phyloP scores from a whole-genome alignment of 441 rosid species.

The Manihot esculenta region DNA sequence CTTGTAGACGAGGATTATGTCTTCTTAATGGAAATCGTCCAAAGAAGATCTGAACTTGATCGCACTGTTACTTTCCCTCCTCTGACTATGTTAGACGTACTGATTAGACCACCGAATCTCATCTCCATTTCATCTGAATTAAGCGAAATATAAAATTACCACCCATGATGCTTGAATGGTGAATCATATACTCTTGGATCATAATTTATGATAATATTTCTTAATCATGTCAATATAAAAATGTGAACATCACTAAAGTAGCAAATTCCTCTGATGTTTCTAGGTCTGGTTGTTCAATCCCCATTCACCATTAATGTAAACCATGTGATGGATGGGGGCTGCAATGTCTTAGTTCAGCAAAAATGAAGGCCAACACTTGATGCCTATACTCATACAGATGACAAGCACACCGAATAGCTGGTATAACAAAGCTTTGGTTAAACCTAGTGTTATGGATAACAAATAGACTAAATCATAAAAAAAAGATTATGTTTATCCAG shows the following conservation, averaged over 20 bases:
- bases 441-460: too few species aligned
- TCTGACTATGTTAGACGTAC: conserved; percentile 72
- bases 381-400: background rate
- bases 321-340: background rate
- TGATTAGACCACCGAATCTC: conserved; percentile 78
- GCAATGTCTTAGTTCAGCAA: background rate
- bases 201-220: background rate
- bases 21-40: conserved; percentile 84
- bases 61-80: conserved; percentile 63
- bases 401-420: background rate
- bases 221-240: background rate
- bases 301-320: background rate
- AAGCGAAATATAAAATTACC: conserved; percentile 3
- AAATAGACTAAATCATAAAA: too few species aligned
- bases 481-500: too few species aligned
- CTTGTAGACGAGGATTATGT: background rate
- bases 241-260: background rate
- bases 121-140: conserved; percentile 62
- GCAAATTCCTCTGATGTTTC: background rate
- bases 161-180: background rate
- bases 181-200: background rate
- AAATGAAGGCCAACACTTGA: background rate
- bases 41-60: conserved; percentile 86
- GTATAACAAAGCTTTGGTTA: background rate
- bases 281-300: conserved; percentile 1